Percentiles rank a stretch among this genome's conserved stretches.
Conservation (phyloP, 805 yeast genomes). For the Saccharomyces paradoxus region DNA sequence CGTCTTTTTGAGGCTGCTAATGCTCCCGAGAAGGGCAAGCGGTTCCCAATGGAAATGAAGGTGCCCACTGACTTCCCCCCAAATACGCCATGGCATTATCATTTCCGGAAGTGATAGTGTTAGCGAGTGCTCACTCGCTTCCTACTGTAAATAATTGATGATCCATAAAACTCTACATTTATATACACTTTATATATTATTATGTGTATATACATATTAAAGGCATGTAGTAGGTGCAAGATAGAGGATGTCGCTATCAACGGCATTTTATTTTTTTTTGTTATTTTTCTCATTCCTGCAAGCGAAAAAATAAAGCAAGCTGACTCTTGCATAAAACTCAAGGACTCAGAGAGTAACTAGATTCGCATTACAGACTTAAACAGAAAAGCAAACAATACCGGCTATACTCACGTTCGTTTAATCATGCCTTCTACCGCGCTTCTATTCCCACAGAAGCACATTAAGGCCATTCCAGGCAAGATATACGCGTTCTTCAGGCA, state of each 20-base stretch:
- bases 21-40: conserved; percentile 42
- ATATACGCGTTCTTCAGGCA: not conserved
- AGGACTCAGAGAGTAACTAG: not conserved
- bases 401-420: not conserved
- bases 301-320: not conserved
- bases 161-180: not conserved
- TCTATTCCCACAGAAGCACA: not conserved
- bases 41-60: conserved; percentile 77
- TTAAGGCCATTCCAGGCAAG: not conserved
- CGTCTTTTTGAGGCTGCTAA: conserved; percentile 58
- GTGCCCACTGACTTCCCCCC: conserved; percentile 90
- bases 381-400: not conserved
- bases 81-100: conserved; percentile 65
- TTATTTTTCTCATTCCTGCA: not conserved
- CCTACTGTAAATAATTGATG: not conserved
- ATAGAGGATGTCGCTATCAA: not conserved
- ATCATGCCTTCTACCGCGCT: not conserved
- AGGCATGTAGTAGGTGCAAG: not conserved
- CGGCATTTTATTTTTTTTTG: not conserved
- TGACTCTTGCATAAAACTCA: not conserved
- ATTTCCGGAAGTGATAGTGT: conserved; percentile 11
- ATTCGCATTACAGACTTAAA: not conserved
- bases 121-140: conserved; percentile 20
- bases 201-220: not conserved
- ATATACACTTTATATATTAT: not conserved